Conservation (phyloP, 192 early-diverging fungal genomes). For the Phycomyces nitens region DNA sequence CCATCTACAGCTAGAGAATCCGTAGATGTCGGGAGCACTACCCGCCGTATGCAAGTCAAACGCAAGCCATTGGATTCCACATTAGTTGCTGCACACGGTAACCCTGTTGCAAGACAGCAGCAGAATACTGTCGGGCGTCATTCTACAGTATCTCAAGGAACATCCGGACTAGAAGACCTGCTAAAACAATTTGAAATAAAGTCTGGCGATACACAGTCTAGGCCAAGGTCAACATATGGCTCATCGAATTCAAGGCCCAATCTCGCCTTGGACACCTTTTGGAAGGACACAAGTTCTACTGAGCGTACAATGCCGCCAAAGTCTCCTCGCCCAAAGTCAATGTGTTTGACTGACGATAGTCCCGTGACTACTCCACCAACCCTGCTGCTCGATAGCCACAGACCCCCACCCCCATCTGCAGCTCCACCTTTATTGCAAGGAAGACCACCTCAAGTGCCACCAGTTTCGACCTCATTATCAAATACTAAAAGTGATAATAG, state of each 20-base stretch:
- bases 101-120: neutral
- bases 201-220: neutral
- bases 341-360: neutral
- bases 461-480: neutral
- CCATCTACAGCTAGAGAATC: no score
- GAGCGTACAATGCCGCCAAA: neutral
- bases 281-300: no score
- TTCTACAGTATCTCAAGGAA: neutral
- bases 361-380: neutral
- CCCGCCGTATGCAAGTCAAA: slow-evolving; percentile 6
- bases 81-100: slow-evolving; percentile 3
- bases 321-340: neutral
- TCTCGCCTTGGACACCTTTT: no score
- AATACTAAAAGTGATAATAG: neutral
- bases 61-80: slow-evolving; percentile 12
- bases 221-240: neutral
- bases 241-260: no score
- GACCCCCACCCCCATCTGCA: neutral
- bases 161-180: neutral
- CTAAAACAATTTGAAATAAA: neutral
- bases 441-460: neutral
- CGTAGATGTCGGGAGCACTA: slow-evolving; percentile 8
- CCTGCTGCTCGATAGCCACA: neutral
- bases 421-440: neutral
- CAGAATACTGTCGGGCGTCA: neutral